phyloP scores from a whole-genome alignment of 257 asterid genomes.

The Solanum boliviense region DNA sequence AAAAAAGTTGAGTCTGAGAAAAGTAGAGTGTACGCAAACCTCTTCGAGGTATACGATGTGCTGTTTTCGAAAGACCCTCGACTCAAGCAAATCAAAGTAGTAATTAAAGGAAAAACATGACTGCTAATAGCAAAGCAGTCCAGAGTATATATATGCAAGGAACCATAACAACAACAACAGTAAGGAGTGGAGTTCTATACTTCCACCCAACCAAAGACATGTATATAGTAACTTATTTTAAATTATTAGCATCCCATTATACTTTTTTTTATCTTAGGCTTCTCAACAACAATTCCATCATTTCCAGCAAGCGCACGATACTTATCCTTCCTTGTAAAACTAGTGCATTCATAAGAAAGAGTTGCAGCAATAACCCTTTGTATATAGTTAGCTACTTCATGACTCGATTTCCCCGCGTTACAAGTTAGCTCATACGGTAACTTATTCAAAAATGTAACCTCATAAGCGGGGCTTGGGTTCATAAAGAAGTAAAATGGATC shows the following conservation, averaged over 20 bases:
- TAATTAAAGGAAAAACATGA: too few relatives aligned
- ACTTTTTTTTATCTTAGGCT: slow-evolving; percentile 1
- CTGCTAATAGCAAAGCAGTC: too few relatives aligned
- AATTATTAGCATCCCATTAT: slow-evolving; percentile 19
- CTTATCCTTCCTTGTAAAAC: slow-evolving; percentile 27
- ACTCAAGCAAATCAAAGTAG: background rate
- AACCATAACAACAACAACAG: background rate
- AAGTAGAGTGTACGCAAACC: background rate
- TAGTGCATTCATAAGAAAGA: slow-evolving; percentile 23
- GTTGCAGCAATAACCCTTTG: slow-evolving; percentile 27
- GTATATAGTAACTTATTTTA: background rate
- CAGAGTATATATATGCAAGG: background rate
- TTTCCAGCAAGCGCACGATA: slow-evolving; percentile 33
- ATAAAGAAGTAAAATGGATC: slow-evolving; percentile 26
- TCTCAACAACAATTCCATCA: slow-evolving; percentile 21
- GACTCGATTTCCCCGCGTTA: slow-evolving; percentile 17
- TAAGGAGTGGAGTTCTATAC: background rate
- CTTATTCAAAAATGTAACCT: slow-evolving; percentile 24
- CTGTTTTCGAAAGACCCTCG: fast-evolving
- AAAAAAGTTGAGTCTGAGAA: too few relatives aligned
- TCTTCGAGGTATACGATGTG: too few relatives aligned
- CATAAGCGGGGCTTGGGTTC: slow-evolving; percentile 28
- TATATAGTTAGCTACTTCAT: slow-evolving; percentile 27
- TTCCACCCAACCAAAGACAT: background rate
- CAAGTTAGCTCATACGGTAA: slow-evolving; percentile 20